These are phyloP conservation scores for Glaciozyma antarctica DNA, from an alignment of 768 basidiomycete species.

Conservation along the genomic window DNA sequence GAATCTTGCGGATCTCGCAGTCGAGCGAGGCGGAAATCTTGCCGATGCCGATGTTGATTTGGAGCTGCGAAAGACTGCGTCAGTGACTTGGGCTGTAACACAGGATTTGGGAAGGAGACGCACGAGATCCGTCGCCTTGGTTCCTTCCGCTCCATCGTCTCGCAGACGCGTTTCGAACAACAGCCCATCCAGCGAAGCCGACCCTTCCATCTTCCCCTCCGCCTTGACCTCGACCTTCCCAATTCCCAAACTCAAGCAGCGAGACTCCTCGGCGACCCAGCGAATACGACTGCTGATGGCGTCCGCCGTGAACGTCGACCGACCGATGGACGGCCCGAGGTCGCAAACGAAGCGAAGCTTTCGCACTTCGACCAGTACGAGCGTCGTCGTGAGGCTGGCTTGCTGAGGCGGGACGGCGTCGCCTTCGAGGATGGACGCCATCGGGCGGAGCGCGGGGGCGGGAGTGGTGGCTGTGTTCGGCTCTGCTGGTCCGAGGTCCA, in stretches of 20 bases:
- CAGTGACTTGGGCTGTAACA: background rate
- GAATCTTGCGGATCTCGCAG: constrained; percentile 3
- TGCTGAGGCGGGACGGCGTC: constrained; percentile 36
- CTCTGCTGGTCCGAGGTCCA: constrained; percentile 54
- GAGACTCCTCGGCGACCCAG: constrained; percentile 51
- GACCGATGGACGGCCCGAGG: constrained; percentile 75
- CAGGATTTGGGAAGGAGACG: background rate
- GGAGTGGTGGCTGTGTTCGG: background rate
- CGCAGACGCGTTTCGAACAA: constrained; percentile 54
- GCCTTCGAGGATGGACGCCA: constrained; percentile 4
- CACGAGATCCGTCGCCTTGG: background rate
- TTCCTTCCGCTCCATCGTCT: background rate
- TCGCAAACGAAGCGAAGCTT: constrained; percentile 66
- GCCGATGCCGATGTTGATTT: constrained; percentile 16
- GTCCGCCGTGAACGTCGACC: constrained; percentile 53
- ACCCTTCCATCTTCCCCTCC: constrained; percentile 53
- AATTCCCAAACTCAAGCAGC: constrained; percentile 57
- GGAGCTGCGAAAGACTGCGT: background rate
- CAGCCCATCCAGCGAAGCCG: constrained; percentile 57
- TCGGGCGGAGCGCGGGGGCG: background rate
- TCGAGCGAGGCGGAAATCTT: constrained; percentile 34
- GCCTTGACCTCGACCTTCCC: constrained; percentile 51
- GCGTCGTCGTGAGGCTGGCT: constrained; percentile 49
- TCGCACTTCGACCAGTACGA: constrained; percentile 61
- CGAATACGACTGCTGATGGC: constrained; percentile 57